phyloP scores from a whole-genome alignment of 192 early-diverging fungal genomes.

The Coemansia asiatica region DNA sequence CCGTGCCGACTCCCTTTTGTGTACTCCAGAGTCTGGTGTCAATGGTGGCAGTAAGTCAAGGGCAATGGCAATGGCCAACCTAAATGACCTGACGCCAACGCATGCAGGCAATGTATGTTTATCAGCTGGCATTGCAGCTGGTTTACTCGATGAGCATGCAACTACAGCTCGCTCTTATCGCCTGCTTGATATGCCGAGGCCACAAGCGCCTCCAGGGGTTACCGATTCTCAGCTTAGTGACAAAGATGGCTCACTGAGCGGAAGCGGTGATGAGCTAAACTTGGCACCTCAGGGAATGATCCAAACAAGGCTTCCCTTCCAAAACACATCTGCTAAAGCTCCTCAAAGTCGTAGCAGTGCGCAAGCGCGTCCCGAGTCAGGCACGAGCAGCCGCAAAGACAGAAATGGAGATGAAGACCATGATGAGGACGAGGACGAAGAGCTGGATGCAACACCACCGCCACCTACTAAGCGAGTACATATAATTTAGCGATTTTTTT shows the following conservation, averaged over 20 bases:
- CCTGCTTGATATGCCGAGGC: slow-evolving; percentile 46
- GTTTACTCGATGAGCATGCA: background rate
- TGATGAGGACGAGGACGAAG: slow-evolving; percentile 31
- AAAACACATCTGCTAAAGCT: background rate
- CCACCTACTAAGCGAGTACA: slow-evolving; percentile 50
- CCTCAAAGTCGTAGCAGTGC: background rate
- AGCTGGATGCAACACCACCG: slow-evolving; percentile 48
- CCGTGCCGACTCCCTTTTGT: slow-evolving; percentile 21
- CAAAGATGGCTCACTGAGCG: slow-evolving; percentile 1
- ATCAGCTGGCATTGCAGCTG: slow-evolving; percentile 1
- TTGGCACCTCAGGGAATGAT: slow-evolving; percentile 35
- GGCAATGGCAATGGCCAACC: background rate
- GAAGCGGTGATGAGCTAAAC: background rate
- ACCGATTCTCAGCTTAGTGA: slow-evolving; percentile 27
- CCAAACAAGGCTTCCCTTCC: slow-evolving; percentile 40
- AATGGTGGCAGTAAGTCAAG: background rate
- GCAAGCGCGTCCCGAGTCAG: background rate
- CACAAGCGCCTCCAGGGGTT: slow-evolving; percentile 43
- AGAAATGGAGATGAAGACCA: background rate
- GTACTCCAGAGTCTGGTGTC: slow-evolving; percentile 12
- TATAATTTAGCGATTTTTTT: background rate
- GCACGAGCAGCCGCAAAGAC: background rate
- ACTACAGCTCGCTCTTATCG: slow-evolving; percentile 24
- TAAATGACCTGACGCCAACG: background rate
- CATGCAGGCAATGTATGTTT: background rate